Evolutionary conservation across 768 basidiomycete genomes (phyloP), one percentile per base, ranked within the genome.

Genomic region (Podaxis rugospora): DNA sequence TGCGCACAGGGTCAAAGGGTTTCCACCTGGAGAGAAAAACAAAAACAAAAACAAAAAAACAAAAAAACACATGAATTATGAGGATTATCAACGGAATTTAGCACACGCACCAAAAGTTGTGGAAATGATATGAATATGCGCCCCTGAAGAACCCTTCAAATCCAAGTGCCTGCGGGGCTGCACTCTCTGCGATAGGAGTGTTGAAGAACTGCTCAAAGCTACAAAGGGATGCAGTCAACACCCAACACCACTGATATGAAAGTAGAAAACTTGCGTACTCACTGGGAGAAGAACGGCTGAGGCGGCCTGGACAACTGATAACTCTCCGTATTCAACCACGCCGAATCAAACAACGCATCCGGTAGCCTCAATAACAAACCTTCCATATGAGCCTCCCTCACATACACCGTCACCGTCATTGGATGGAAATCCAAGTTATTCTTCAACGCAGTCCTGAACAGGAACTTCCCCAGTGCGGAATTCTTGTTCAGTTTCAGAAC

Each of bases 361-460:
- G 97, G 95, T 16, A 99, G 80, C 25, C 93, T 85, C 59, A 95
- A 83, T 28, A 99, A 76, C 49, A 98, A 77, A 4, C 83, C 85
- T 63, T 96, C 93, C 32, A 98, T 67, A 62, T 88, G 80, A 1
- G 95, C 94, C 65, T 99, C 96, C 73, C 90, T 90, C 32, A 89
- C 86, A 71, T 99, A 99, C 62, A 85, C 81, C 44, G 91, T 89
- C 39, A 99, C 88, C 0, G 91, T 93, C 92, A 95, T 95, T 0
- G 96, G 96, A 68, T 99, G 97, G 75, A 99, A 98, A 74, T 98
- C 96, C 70, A 98, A 73, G 21, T 86, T 86, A 67, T 99, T 98
- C 77, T 91, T 93, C 65, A 99, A 74, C 13, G 95, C 95, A 1
- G 95, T 96, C 49, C 91, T 86, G 82, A 99, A 95, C 55, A 99